These are phyloP conservation scores for Geopyxis carbonaria DNA, from an alignment of 495 filamentous ascomycete genomes.

Conservation along the genomic window DNA sequence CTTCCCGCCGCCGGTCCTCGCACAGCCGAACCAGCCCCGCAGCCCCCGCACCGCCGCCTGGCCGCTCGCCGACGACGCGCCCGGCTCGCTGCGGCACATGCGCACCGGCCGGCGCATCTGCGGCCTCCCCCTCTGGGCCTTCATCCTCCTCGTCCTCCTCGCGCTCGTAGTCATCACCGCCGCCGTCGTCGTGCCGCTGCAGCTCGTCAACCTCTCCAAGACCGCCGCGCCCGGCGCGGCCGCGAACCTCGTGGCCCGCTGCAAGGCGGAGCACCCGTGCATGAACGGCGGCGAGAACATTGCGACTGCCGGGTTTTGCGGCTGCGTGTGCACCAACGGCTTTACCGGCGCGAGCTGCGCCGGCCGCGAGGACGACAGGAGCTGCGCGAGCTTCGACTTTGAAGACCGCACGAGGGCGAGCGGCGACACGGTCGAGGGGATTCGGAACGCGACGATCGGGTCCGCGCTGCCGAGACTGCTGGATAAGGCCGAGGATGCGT, in stretches of 20 bases:
- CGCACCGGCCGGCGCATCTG: slow-evolving; percentile 39
- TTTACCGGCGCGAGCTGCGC: slow-evolving; percentile 69
- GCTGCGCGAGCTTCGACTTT: slow-evolving; percentile 55
- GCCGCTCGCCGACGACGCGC: too few relatives aligned
- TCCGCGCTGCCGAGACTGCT: slow-evolving; percentile 59
- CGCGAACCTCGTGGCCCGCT: slow-evolving; percentile 30
- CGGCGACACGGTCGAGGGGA: slow-evolving; percentile 21
- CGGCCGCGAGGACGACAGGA: slow-evolving; percentile 36
- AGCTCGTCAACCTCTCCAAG: slow-evolving; percentile 57
- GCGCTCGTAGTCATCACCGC: slow-evolving; percentile 62
- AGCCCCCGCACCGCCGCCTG: slow-evolving; percentile 29
- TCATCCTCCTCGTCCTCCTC: slow-evolving; percentile 50
- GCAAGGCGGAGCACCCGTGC: slow-evolving; percentile 42
- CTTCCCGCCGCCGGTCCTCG: slow-evolving; percentile 66
- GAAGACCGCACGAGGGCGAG: slow-evolving; percentile 26
- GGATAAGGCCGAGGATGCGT: slow-evolving; percentile 44
- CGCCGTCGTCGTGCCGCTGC: slow-evolving; percentile 72
- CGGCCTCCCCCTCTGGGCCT: slow-evolving; percentile 67
- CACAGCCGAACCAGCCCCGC: slow-evolving; percentile 35
- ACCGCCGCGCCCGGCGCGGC: slow-evolving; percentile 30
- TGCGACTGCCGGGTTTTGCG: slow-evolving; percentile 46
- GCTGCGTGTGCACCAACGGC: slow-evolving; percentile 73
- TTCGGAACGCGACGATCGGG: slow-evolving; percentile 62
- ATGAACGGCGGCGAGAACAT: slow-evolving; percentile 68
- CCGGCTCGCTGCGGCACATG: slow-evolving; percentile 5